phyloP scores from a whole-genome alignment of 1,284 basidiomycete genomes.

The Serendipita sp. region DNA sequence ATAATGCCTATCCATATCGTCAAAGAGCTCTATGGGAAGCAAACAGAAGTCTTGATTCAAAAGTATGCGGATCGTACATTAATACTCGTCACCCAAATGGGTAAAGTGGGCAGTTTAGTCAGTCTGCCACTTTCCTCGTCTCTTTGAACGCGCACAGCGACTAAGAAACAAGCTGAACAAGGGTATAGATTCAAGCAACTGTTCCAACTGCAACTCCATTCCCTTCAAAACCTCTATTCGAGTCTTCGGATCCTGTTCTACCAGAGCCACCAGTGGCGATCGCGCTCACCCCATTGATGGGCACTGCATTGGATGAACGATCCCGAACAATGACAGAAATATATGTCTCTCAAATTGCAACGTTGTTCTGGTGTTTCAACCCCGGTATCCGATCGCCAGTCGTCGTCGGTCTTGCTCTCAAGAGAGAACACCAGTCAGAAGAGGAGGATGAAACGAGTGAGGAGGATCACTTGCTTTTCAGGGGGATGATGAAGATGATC shows the following conservation, averaged over 20 bases:
- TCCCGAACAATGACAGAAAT: slow-evolving; percentile 61
- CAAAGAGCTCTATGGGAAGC: slow-evolving; percentile 36
- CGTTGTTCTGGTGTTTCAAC: slow-evolving; percentile 58
- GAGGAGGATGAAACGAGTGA: too few relatives aligned
- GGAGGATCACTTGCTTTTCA: too few relatives aligned
- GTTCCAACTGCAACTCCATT: slow-evolving; percentile 55
- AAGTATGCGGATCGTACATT: slow-evolving; percentile 64
- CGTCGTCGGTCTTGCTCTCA: slow-evolving; percentile 56
- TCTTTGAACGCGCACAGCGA: not conserved
- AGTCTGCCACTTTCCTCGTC: slow-evolving; percentile 15
- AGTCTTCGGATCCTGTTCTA: slow-evolving; percentile 28
- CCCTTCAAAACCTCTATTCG: slow-evolving; percentile 24
- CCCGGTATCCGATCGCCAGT: slow-evolving; percentile 35
- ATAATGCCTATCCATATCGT: slow-evolving; percentile 24
- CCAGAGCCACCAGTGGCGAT: slow-evolving; percentile 61
- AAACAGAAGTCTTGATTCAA: slow-evolving; percentile 67
- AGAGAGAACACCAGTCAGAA: slow-evolving; percentile 15
- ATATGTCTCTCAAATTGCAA: slow-evolving; percentile 76
- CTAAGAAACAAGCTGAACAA: not conserved
- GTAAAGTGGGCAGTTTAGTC: slow-evolving; percentile 78
- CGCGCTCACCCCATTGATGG: slow-evolving; percentile 63
- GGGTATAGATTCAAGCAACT: slow-evolving; percentile 63
- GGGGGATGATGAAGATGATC: too few relatives aligned
- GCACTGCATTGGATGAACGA: slow-evolving; percentile 33
- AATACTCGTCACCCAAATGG: slow-evolving; percentile 72